Evolutionary conservation across 1,284 basidiomycete species (phyloP).

Genomic region (Cryptococcus hybrid): DNA sequence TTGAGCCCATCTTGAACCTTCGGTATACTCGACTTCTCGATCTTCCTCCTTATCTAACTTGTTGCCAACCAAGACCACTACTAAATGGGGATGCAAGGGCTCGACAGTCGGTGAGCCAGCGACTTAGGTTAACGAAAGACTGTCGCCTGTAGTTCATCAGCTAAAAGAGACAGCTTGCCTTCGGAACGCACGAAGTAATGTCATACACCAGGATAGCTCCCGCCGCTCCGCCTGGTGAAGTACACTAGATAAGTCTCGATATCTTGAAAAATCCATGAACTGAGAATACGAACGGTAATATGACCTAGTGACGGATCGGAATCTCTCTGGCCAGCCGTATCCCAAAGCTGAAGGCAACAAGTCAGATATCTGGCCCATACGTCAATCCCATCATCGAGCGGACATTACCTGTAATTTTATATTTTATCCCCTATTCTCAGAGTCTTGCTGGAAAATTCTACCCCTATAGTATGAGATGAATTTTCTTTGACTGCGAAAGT

Average conservation of each 20-base stretch:
- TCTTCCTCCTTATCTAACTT: slow-evolving; percentile 94
- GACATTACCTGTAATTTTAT: slow-evolving; percentile 77
- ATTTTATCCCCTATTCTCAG: slow-evolving; percentile 85
- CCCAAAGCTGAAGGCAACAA: slow-evolving; percentile 68
- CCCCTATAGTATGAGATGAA: slow-evolving; percentile 96
- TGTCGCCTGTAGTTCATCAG: slow-evolving; percentile 36
- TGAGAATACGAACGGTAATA: slow-evolving; percentile 67
- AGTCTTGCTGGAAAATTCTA: slow-evolving; percentile 88
- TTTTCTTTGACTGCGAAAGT: slow-evolving; percentile 78
- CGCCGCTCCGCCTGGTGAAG: slow-evolving; percentile 66
- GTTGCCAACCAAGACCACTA: slow-evolving; percentile 90
- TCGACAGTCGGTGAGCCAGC: slow-evolving; percentile 89
- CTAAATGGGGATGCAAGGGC: slow-evolving; percentile 78
- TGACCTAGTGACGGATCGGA: slow-evolving; percentile 92
- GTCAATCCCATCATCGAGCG: no score
- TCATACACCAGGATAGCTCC: slow-evolving; percentile 95
- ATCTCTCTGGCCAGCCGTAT: slow-evolving; percentile 97
- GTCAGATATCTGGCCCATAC: no score
- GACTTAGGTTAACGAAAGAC: slow-evolving; percentile 71
- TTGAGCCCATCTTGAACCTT: slow-evolving; percentile 91
- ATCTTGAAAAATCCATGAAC: no score
- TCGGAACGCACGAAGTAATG: slow-evolving; percentile 74
- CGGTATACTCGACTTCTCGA: slow-evolving; percentile 88
- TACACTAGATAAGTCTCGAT: not conserved
- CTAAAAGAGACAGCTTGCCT: not conserved